Evolutionary conservation across 2,329 filamentous ascomycete genomes (phyloP).

Genomic region (Talaromyces sp.): DNA sequence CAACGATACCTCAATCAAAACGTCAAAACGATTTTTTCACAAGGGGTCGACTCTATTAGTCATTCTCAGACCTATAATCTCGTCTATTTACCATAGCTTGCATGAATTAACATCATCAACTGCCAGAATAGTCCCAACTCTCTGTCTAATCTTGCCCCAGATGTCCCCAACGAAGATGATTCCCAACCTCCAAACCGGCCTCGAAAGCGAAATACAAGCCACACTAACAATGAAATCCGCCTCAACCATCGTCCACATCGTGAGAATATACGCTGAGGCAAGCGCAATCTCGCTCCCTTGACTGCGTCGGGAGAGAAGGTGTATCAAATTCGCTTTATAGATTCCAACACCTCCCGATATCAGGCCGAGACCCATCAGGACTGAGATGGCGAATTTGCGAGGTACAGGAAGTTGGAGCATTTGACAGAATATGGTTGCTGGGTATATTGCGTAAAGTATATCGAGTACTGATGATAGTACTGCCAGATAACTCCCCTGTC

Average conservation of each 20-base stretch:
- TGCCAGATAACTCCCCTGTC: not conserved
- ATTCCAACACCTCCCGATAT: constrained; percentile 5
- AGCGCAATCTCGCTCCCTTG: not conserved
- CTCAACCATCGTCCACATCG: constrained; percentile 7
- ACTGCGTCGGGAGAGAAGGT: not conserved
- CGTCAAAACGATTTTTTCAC: no score
- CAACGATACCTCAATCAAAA: no score
- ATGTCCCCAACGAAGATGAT: not conserved
- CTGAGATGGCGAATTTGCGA: not conserved
- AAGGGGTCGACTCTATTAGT: no score
- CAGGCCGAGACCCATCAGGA: constrained; percentile 7
- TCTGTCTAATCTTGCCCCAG: not conserved
- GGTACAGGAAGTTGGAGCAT: not conserved
- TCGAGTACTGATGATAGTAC: not conserved
- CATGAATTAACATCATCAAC: not conserved
- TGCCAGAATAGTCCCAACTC: not conserved
- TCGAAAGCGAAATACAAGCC: constrained; percentile 8
- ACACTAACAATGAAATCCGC: constrained; percentile 1
- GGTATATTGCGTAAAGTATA: constrained; percentile 12
- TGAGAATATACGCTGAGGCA: not conserved
- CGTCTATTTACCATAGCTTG: no score
- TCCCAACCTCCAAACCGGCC: not conserved
- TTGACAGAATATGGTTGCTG: constrained; percentile 8
- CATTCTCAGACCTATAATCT: no score
- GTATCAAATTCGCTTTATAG: not conserved